phyloP scores from a whole-genome alignment of 495 filamentous ascomycete genomes.

The Penicillium simplicissimum region DNA sequence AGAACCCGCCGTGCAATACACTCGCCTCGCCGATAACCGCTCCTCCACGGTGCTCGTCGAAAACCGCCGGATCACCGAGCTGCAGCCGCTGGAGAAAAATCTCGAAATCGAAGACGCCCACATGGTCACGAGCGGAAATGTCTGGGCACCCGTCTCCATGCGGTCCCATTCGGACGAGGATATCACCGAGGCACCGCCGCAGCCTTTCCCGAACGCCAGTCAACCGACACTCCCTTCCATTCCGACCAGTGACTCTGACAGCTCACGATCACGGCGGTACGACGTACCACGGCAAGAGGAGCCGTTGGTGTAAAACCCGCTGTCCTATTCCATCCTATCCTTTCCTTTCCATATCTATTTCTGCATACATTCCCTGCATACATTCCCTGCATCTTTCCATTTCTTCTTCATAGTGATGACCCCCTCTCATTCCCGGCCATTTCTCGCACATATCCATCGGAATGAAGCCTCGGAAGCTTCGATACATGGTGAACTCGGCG shows the following conservation, averaged over 20 bases:
- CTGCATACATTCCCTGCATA: not conserved
- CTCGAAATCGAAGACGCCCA: constrained; percentile 69
- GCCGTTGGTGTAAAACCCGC: not conserved
- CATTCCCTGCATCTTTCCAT: not conserved
- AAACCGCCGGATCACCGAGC: constrained; percentile 79
- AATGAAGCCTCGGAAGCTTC: constrained; percentile 1
- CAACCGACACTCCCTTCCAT: constrained; percentile 24
- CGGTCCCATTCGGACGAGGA: constrained; percentile 4
- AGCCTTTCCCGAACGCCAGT: constrained; percentile 8
- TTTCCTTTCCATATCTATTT: not conserved
- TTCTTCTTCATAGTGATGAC: not conserved
- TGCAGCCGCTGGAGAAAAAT: constrained; percentile 88
- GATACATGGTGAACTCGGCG: not conserved
- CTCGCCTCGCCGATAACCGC: constrained; percentile 91
- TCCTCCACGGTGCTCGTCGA: constrained; percentile 92
- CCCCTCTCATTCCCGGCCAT: not conserved
- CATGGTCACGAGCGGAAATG: constrained; percentile 3
- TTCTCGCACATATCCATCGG: not conserved
- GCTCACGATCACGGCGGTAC: not conserved
- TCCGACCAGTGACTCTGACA: constrained; percentile 12
- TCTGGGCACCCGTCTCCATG: not conserved
- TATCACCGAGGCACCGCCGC: constrained; percentile 5
- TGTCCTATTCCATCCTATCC: not conserved
- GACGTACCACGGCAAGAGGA: not conserved
- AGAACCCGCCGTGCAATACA: constrained; percentile 92